These are phyloP conservation scores for Cercospora beticola DNA, from an alignment of 2,329 filamentous ascomycete species.

Conservation along the genomic window DNA sequence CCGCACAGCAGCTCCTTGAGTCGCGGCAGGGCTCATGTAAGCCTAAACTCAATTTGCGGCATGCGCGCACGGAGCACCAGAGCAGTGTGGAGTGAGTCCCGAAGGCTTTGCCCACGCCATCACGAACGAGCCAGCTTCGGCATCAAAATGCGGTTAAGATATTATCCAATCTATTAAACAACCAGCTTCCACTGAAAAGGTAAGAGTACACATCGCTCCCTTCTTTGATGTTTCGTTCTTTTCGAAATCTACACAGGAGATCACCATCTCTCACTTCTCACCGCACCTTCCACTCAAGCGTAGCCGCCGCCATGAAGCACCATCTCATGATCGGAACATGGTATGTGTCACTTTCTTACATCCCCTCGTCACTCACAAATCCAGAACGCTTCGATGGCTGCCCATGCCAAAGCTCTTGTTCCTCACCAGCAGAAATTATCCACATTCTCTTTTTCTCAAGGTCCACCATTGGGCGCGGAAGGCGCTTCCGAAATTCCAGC, in stretches of 20 bases:
- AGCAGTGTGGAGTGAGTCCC: slow-evolving; percentile 3
- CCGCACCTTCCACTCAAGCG: slow-evolving; percentile 12
- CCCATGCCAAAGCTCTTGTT: not conserved
- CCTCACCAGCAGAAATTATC: slow-evolving; percentile 4
- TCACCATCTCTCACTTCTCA: not conserved
- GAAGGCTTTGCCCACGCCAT: not conserved
- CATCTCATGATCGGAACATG: slow-evolving; percentile 91
- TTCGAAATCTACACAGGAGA: not conserved
- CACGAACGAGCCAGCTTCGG: slow-evolving; percentile 8
- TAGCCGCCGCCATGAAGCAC: slow-evolving; percentile 65
- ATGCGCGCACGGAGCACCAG: not conserved
- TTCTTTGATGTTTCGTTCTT: slow-evolving; percentile 5
- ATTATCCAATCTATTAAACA: slow-evolving; percentile 12
- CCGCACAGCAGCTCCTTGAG: not conserved
- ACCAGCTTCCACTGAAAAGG: not conserved
- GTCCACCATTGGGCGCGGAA: not conserved
- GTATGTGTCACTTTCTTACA: slow-evolving; percentile 38
- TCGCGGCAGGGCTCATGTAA: not conserved
- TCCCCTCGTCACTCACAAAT: no score
- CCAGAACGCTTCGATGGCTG: not conserved
- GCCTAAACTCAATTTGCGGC: not conserved
- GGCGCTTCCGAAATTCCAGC: not conserved
- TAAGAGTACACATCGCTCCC: not conserved
- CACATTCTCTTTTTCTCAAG: not conserved
- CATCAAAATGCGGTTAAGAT: slow-evolving; percentile 16